phyloP scores from a whole-genome alignment of 345 rosid genomes.

The Populus pruinosa region DNA sequence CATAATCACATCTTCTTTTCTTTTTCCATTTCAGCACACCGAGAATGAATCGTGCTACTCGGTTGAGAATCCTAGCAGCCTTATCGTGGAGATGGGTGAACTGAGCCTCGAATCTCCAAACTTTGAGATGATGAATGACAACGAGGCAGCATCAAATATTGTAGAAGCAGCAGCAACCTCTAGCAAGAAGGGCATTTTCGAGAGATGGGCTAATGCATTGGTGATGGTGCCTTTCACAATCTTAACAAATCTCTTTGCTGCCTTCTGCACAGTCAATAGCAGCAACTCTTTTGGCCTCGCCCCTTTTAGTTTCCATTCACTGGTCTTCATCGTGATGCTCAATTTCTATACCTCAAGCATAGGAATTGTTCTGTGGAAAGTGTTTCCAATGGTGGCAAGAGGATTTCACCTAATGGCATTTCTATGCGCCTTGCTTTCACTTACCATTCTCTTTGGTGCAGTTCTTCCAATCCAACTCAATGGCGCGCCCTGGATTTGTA shows the following conservation, averaged over 20 bases:
- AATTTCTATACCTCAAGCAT: background rate
- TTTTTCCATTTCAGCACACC: background rate
- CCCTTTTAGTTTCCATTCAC: background rate
- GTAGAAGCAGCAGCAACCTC: too few species aligned
- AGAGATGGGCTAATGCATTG: too few species aligned
- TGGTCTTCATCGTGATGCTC: background rate
- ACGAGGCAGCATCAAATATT: background rate
- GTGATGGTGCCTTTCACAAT: too few species aligned
- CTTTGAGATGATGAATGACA: too few species aligned
- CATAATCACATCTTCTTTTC: background rate
- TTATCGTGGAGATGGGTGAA: background rate
- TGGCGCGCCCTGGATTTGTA: background rate
- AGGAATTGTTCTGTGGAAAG: background rate
- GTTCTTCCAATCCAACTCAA: background rate
- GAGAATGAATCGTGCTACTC: background rate
- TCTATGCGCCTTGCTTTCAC: constrained; percentile 1
- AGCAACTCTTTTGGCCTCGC: background rate
- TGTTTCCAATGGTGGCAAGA: background rate
- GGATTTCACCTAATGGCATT: constrained; percentile 1
- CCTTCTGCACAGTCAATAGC: background rate
- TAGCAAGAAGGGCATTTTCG: too few species aligned
- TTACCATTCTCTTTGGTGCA: constrained; percentile 1
- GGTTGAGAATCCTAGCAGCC: background rate
- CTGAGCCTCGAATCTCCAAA: background rate
- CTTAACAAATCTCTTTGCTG: background rate